These are phyloP conservation scores for Nakataea oryzae DNA, from an alignment of 2,329 filamentous ascomycete species.

Conservation along the genomic window DNA sequence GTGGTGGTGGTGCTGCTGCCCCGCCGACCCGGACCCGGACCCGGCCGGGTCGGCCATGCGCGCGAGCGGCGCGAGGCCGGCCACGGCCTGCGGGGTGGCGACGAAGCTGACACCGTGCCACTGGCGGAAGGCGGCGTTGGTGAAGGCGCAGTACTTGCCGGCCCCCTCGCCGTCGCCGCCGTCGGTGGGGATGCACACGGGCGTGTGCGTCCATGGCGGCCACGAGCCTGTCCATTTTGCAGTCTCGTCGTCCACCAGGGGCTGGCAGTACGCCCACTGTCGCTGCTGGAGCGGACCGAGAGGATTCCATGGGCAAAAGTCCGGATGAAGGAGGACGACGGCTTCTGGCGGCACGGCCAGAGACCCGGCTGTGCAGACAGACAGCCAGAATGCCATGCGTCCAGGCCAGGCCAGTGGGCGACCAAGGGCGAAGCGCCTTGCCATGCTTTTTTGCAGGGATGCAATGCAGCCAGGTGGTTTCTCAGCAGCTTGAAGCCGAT, in stretches of 20 bases:
- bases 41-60: slow-evolving; percentile 9
- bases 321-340: neutral
- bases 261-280: neutral
- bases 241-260: neutral
- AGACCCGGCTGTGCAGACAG: too few relatives aligned
- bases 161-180: neutral
- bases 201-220: neutral
- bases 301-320: slow-evolving; percentile 1
- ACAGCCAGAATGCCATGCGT: neutral
- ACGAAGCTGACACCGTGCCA: slow-evolving; percentile 11
- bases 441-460: neutral
- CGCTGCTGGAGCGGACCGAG: neutral
- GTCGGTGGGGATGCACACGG: neutral
- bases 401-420: neutral
- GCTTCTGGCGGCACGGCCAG: too few relatives aligned
- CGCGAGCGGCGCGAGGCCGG: slow-evolving; percentile 10
- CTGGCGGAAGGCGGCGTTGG: slow-evolving; percentile 9
- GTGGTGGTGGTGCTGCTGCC: slow-evolving; percentile 4
- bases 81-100: slow-evolving; percentile 10
- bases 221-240: neutral
- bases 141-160: slow-evolving; percentile 12
- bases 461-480: neutral
- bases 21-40: slow-evolving; percentile 8
- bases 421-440: too few relatives aligned
- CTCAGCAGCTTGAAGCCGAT: neutral